phyloP scores from a whole-genome alignment of 441 rosid genomes.

The Lepidium campestre region DNA sequence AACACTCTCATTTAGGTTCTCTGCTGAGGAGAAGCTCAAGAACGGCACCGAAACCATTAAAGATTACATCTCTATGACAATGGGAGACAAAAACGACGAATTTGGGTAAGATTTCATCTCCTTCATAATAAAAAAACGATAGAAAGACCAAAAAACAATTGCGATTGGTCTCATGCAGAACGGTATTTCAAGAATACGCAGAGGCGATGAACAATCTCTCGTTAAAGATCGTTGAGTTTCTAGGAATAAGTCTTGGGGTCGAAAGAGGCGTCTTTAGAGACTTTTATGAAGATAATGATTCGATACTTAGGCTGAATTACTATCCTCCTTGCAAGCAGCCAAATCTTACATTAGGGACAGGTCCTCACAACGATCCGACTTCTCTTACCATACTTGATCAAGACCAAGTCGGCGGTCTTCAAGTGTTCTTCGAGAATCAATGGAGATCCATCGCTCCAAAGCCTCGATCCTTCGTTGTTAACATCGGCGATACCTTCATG shows the following conservation, averaged over 20 bases:
- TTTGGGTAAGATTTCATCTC: conserved; percentile 32
- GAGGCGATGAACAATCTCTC: conserved; percentile 40
- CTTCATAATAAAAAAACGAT: neutral
- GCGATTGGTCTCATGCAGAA: conserved; percentile 1
- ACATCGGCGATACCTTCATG: conserved; percentile 58
- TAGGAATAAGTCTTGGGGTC: conserved; percentile 43
- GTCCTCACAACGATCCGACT: conserved; percentile 55
- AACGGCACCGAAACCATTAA: conserved; percentile 15
- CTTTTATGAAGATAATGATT: conserved; percentile 41
- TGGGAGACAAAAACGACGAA: conserved; percentile 39
- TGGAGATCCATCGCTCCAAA: conserved; percentile 44
- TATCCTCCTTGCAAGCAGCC: conserved; percentile 51
- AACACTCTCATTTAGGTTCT: conserved; percentile 44
- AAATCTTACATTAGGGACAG: conserved; percentile 44
- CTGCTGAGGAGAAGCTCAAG: conserved; percentile 10
- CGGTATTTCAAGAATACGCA: conserved; percentile 43
- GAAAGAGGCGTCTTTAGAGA: conserved; percentile 29
- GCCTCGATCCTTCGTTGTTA: conserved; percentile 41
- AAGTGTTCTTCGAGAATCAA: conserved; percentile 37
- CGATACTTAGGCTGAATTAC: conserved; percentile 46
- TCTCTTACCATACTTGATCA: conserved; percentile 56
- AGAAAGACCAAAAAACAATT: neutral
- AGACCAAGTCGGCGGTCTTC: conserved; percentile 51
- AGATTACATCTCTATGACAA: conserved; percentile 28
- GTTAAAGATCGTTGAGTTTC: conserved; percentile 40